phyloP scores from a whole-genome alignment of 495 filamentous ascomycete species.

The Emericellopsis terricola region DNA sequence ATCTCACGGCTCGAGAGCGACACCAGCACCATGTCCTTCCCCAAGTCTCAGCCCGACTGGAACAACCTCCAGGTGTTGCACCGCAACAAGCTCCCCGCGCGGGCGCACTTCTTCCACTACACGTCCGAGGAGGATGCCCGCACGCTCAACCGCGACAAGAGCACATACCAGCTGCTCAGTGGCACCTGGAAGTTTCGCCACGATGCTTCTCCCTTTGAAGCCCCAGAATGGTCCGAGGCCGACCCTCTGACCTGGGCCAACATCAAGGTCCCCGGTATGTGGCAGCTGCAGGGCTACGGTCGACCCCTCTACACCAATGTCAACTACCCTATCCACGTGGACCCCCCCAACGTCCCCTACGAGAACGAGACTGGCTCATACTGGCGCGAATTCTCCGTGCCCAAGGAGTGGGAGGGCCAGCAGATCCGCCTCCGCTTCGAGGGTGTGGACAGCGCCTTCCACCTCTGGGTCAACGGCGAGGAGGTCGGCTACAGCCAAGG shows the following conservation, averaged over 20 bases:
- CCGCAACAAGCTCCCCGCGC: constrained; percentile 42
- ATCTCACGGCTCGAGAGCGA: no score
- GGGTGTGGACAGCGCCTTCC: constrained; percentile 52
- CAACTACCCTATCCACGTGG: constrained; percentile 41
- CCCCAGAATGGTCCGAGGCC: constrained; percentile 12
- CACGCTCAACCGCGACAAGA: constrained; percentile 11
- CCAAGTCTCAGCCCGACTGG: constrained; percentile 31
- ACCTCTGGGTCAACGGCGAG: constrained; percentile 45
- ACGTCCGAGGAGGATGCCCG: constrained; percentile 15
- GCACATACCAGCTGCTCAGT: constrained; percentile 28
- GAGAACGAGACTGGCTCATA: constrained; percentile 52
- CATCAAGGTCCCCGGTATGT: constrained; percentile 48
- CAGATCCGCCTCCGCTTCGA: constrained; percentile 44
- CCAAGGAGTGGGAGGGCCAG: constrained; percentile 15
- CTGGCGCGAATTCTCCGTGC: constrained; percentile 27
- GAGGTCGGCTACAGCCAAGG: constrained; percentile 52
- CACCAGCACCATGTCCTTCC: constrained; percentile 1
- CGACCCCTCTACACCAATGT: constrained; percentile 50
- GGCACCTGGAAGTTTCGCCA: constrained; percentile 41
- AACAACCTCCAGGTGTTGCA: constrained; percentile 42
- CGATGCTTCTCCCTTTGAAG: constrained; percentile 28
- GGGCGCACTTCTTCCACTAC: constrained; percentile 39
- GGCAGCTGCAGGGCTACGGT: constrained; percentile 51
- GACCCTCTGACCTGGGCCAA: constrained; percentile 25
- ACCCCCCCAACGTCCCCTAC: constrained; percentile 41